Base-by-base conservation (phyloP, 1,284 basidiomycete genomes). In the Tylopilus orsonianus region DNA sequence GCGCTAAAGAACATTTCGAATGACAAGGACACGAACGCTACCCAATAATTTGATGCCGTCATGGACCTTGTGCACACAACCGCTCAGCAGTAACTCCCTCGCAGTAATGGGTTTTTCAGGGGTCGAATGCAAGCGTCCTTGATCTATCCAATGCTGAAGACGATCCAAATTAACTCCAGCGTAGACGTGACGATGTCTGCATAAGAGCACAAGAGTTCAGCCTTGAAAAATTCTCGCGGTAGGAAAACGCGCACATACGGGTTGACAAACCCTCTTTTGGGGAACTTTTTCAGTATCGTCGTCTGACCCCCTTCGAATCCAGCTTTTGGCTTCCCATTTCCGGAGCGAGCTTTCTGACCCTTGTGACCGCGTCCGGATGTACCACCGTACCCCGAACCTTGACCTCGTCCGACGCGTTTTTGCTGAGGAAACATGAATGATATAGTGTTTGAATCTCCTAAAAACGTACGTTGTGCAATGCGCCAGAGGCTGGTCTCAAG, bases 241-340 rank as follows among this genome's bases (percentile, higher is more conserved):
- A n/a, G n/a, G n/a, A n/a, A n/a, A n/a, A n/a, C n/a, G n/a, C n/a
- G n/a, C 4, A 78, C 90, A 64, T 62, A 95, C 94, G 84, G 81
- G 72, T 97, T 98, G 52, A 85, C 80, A 68, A 98, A 99, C 38
- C 96, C 96, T 40, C 85, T 80, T 75, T 99, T 99, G 8, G 96
- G 96, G 65, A 95, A 91, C 39, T 87, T 75, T 57, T 93, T 86
- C n/a, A 86, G 87, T 49, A 99, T 81, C 7, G 96, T 91, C 19
- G 94, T 97, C 69, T 98, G 96, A 56, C 96, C 96, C 64, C 96
- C 96, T 69, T 97, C 95, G 58, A 98, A 99, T 6, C 87, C 85
- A 24, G 83, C 77, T 56, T 80, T 83, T 22, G 64, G 64, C 39
- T 93, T 90, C n/a, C 93, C 91, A 59, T 91, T 87, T 5, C 96